Conservation (phyloP, 73 alveolate genomes). For the Uronychia setigera region DNA sequence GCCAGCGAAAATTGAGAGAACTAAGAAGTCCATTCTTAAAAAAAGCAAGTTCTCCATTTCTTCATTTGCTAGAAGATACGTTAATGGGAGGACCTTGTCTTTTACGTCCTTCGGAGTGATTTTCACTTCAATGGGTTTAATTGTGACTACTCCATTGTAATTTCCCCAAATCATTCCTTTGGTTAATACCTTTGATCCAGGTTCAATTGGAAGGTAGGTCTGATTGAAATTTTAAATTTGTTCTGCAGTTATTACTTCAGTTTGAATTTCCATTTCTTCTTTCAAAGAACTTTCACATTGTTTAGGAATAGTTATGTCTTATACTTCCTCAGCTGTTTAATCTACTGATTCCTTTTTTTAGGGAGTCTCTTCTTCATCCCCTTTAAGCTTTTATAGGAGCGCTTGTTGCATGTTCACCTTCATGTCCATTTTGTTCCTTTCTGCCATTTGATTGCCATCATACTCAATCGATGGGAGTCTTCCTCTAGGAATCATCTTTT, state of each 20-base stretch:
- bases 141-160: neutral
- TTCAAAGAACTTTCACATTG: neutral
- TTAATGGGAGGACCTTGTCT: neutral
- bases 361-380: neutral
- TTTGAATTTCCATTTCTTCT: neutral
- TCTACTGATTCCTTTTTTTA: neutral
- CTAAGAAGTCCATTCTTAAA: neutral
- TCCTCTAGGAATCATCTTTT: neutral
- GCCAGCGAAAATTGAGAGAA: neutral
- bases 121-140: neutral
- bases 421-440: neutral
- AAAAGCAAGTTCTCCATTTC: neutral
- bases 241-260: neutral
- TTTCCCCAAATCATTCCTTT: neutral
- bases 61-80: neutral
- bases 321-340: neutral
- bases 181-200: neutral
- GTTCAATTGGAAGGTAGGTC: neutral
- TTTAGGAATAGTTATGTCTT: too few relatives aligned
- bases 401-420: too few relatives aligned
- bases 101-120: neutral
- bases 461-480: neutral
- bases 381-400: too few relatives aligned
- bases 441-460: neutral
- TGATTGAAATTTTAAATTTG: neutral